These are phyloP conservation scores for Entelexis paramagnoliae DNA, from an alignment of 1,139 yeast species.

Conservation along the genomic window DNA sequence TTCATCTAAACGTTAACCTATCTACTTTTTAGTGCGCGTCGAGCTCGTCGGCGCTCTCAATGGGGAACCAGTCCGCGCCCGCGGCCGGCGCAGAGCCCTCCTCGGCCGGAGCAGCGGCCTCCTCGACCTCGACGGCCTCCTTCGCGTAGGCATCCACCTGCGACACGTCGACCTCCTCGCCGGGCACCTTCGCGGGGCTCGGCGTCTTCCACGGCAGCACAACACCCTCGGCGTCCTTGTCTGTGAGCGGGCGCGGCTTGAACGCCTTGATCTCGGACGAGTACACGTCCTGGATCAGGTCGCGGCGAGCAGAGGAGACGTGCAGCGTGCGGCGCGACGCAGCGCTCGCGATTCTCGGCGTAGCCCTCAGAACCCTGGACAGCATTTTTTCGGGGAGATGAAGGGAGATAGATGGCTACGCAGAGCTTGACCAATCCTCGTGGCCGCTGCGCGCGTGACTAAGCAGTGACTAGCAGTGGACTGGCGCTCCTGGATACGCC, in stretches of 20 bases:
- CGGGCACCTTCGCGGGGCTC: conserved; percentile 59
- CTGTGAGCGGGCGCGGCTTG: conserved; percentile 70
- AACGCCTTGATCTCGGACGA: conserved; percentile 75
- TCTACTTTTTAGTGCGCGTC: conserved; percentile 43
- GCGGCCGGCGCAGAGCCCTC: conserved; percentile 33
- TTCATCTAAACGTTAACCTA: conserved; percentile 4
- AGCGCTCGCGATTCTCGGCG: conserved; percentile 12
- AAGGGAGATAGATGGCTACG: not conserved
- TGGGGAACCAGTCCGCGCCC: conserved; percentile 61
- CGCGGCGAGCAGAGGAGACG: conserved; percentile 27
- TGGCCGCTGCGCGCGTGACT: not conserved
- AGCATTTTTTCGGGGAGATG: conserved; percentile 14
- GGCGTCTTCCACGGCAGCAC: conserved; percentile 79
- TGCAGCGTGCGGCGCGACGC: conserved; percentile 20
- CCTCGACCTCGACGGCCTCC: conserved; percentile 53
- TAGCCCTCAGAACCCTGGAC: conserved; percentile 20
- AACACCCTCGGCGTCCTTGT: conserved; percentile 64
- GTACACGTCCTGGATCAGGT: conserved; percentile 77
- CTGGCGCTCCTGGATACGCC: not conserved
- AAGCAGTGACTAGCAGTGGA: not conserved
- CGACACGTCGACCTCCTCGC: conserved; percentile 62
- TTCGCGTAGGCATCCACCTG: conserved; percentile 67
- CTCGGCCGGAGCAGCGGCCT: conserved; percentile 28
- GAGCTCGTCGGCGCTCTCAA: conserved; percentile 40
- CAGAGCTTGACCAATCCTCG: conserved; percentile 2